A percentile compares a stretch with the other conserved stretches of the same genome.
Evolutionary conservation across 495 filamentous ascomycete genomes (phyloP).

Genomic region (Neurospora sp.): DNA sequence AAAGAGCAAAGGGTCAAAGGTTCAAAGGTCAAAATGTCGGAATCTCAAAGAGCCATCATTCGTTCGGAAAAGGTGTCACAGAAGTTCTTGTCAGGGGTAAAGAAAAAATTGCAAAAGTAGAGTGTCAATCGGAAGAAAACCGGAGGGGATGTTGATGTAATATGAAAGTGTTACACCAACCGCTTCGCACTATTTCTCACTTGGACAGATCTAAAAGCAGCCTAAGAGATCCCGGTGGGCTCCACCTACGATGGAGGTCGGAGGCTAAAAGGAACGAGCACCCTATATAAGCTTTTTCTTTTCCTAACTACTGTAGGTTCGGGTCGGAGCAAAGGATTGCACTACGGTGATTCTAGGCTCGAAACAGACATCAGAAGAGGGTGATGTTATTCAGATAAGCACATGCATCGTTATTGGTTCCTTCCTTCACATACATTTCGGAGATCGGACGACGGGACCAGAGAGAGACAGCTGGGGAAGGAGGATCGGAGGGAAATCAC

Average conservation of each 20-base stretch:
- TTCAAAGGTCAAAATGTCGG: neutral
- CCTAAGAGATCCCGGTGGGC: neutral
- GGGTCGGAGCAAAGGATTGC: neutral
- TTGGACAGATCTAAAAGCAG: neutral
- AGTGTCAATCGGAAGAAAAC: neutral
- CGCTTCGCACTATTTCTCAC: neutral
- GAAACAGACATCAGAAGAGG: neutral
- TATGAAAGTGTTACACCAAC: neutral
- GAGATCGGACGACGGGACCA: neutral
- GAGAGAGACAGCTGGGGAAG: neutral
- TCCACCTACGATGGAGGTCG: neutral
- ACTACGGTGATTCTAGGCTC: neutral
- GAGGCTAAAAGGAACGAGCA: neutral
- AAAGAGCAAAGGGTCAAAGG: neutral
- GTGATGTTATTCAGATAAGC: neutral
- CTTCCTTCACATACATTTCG: neutral
- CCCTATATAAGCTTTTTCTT: neutral
- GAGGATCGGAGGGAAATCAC: neutral
- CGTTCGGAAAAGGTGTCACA: neutral
- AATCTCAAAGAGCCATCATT: neutral
- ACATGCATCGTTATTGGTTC: neutral
- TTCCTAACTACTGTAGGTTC: neutral
- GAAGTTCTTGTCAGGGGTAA: neutral
- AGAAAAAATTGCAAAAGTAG: neutral
- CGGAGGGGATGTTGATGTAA: neutral